Base-by-base conservation (phyloP, 2,329 filamentous ascomycete genomes). In the Fusarium foetens region DNA sequence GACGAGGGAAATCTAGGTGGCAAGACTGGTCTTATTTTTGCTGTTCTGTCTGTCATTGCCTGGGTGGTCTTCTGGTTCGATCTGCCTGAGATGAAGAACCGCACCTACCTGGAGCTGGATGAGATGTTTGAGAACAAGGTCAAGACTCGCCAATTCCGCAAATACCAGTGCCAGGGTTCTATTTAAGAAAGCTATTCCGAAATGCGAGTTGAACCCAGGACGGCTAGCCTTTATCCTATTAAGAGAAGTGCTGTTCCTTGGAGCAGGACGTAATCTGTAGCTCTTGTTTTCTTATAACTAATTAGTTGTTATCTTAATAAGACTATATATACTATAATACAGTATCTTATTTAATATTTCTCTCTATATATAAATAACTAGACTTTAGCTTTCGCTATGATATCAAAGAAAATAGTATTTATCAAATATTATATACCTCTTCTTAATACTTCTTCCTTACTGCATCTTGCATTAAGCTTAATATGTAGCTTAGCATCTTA, bases 1-100 rank as follows among this genome's bases (percentile, higher is more conserved):
- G 51, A 66, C n/a, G 51, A 57, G n/a, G 63, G 43, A 6, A 41
- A 66, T n/a, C 63, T 66, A 39, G 59, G 63, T n/a, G 59, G 63
- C 2, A 55, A 66, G 25, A 57, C 57, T 10, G 59, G 63, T 13
- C 57, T 59, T 27, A 52, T 66, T 33, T 63, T 66, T 21, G 57
- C 57, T 19, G 43, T 33, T 23, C 46, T 66, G 52, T 35, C 63
- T 51, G 51, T 31, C 12, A 45, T 66, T n/a, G 49, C 49, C 33
- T 25, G 63, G 49, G 43, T 58, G 9, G 25, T 52, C 4, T 19
- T 66, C 13, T 66, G 52, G 29, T 41, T 66, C 11, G 45, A 66
- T 17, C 25, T 66, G 23, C 58, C 63, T 12, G 17, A 52, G 16
- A 66, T 52, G 8, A 66, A 63, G n/a, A 51, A 59, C 16, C 46